phyloP scores from a whole-genome alignment of 176 grass and related monocot species.

The Zizania latifolia region DNA sequence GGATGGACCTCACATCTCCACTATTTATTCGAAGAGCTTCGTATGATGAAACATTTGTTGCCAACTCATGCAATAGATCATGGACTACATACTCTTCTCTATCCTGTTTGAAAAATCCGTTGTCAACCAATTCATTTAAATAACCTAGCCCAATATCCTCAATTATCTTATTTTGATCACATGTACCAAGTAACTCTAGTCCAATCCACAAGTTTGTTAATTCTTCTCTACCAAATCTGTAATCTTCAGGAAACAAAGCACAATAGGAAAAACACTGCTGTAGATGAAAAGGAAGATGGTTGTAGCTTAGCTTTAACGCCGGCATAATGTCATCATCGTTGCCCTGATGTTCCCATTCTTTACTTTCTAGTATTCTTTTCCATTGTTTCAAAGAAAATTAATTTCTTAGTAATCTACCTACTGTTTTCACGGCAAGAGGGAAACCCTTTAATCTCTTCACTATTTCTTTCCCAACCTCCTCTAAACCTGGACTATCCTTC shows the following conservation, averaged over 20 bases:
- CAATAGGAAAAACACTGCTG: slow-evolving; percentile 27
- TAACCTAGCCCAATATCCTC: background rate
- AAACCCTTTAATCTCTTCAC: background rate
- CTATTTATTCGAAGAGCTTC: slow-evolving; percentile 17
- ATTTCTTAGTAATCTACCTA: background rate
- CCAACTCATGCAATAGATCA: slow-evolving; percentile 27
- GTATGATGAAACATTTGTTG: background rate
- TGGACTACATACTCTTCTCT: background rate
- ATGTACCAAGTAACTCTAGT: background rate
- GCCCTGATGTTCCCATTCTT: slow-evolving; percentile 3
- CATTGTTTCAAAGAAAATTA: background rate
- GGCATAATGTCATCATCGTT: slow-evolving; percentile 23
- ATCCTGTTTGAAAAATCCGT: background rate
- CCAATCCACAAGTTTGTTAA: slow-evolving; percentile 31
- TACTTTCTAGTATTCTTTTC: background rate
- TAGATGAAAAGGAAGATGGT: slow-evolving; percentile 22
- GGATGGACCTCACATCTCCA: background rate
- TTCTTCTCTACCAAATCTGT: background rate
- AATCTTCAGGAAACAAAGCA: slow-evolving; percentile 37
- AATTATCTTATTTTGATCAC: background rate
- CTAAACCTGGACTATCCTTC: accelerated
- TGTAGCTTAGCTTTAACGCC: slow-evolving; percentile 33
- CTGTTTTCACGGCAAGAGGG: slow-evolving; percentile 24
- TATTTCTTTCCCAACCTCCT: background rate
- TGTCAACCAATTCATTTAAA: background rate